Evolutionary conservation across 176 grass and related monocot genomes (phyloP), one percentile per base, ranked within the genome.

Genomic region (Metroxylon sagu): DNA sequence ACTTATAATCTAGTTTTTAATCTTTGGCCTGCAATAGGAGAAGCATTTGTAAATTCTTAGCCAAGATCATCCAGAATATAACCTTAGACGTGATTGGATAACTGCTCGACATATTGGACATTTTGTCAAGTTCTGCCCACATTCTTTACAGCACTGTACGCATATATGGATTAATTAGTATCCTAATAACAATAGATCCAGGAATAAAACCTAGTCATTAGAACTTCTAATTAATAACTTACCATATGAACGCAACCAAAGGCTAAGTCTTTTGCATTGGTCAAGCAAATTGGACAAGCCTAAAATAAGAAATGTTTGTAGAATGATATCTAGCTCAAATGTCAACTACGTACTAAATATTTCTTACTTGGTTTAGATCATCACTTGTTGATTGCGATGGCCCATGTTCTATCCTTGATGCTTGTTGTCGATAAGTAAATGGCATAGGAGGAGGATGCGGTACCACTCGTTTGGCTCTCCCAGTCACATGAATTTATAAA

Each of bases 201-300:
- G 17, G 2, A n/a, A 48, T 16, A 23, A 62, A 62, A 18, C 28
- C 12, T 31, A 14, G 6, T 17, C 0, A 61, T 6, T 19, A 31
- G 6, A 17, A 10, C 64, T 17, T 19, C 10, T 7, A 43, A 10
- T 43, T 49, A n/a, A 18, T 66, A 17, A 43, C 61, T 85, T 66
- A 97, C 92, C 92, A 49, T 88, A 57, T 97, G 92, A 19, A 87
- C 92, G 4, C 92, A 97, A 0, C 87, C 87, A 56, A 97, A 97
- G 18, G 92, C 87, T 25, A 91, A 27, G 61, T 97, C 78, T 48
- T 85, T 97, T 57, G 31, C n/a, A 67, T 85, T 91, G 48, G 92
- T 91, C 43, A 97, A 53, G 68, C 92, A 97, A 72, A 97, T 85
- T 50, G 87, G 87, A 29, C 92, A 97, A 50, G 70, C 76, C 92